Base-by-base conservation (phyloP, 352 stramenopile species). In the Achlya hypogyna region DNA sequence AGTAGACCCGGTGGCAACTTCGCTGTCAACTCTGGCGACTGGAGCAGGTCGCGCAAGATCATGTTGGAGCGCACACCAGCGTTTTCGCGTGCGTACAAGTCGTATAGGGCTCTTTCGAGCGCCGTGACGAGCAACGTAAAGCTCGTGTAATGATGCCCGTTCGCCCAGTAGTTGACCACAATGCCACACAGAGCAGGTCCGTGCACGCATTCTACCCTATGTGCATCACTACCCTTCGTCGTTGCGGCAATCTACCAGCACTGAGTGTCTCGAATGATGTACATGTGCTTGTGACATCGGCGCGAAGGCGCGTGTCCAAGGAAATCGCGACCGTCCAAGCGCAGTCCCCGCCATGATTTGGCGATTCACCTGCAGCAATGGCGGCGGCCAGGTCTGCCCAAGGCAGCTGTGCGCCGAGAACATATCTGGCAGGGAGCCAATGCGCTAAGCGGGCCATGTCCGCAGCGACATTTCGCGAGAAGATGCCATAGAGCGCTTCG, bases 1-100 rank as follows among this genome's bases (percentile, higher is more conserved):
- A 27, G 22, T 56, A 65, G 18, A 22, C 59, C 34, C 18, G 27
- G 25, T 40, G 59, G 59, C 23, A 65, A 22, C 22, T 5, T 12
- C 12, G 8, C 1, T 9, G n/a, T 16, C 5, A 65, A 31, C 47
- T 65, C 59, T 8, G 59, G 59, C 16, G 59, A 58, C 20, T 65
- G 59, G 8, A 65, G 28, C 27, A 65, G 29, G 38, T 65, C 59
- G 18, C 59, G 59, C 38, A 65, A 22, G 29, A 65, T 65, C 59
- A 65, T 65, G 42, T 65, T 65, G 25, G 6, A 28, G 14, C 23
- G 47, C 5, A 22, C 18, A 14, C 54, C 42, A 14, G 20, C 29
- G 35, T 65, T 51, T 5, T 18, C 27, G 16, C 18, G 27, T 28
- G 59, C 59, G 18, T 65, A 65, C 28, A 22, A 12, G 47, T 65